Evolutionary conservation across 2,329 filamentous ascomycete species (phyloP), one percentile per base, ranked within the genome.

Genomic region (Corinectria fuckeliana): DNA sequence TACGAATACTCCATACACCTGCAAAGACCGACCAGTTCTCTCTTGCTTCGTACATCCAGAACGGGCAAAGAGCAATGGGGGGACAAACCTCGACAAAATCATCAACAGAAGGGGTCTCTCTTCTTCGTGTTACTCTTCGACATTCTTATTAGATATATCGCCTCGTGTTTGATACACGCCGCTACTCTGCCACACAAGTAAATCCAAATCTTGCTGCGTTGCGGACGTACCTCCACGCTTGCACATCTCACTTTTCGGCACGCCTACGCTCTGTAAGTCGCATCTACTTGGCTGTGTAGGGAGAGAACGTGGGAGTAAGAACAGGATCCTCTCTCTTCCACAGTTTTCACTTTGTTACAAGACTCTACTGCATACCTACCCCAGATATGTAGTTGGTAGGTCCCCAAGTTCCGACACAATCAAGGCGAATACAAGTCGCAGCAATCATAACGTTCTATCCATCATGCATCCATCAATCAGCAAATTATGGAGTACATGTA

Each of bases 401-500:
- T n/a, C n/a, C n/a, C n/a, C 50, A 34, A 14, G 6, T 20, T 18
- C 30, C 23, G 20, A 3, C 30, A 18, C 30, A 54, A 32, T 38
- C 44, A 41, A 30, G 44, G 20, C 34, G n/a, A 44, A 56, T 45
- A 16, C 30, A 49, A 14, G 21, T 38, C n/a, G 30, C 32, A 36
- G 18, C 34, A 56, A 16, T 34, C 34, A 56, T n/a, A 18, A 9
- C 50, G 25, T 32, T 10, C 7, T 2, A 39, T 42, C 16, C 48
- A 48, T 48, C 51, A 32, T n/a, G n/a, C n/a, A 44, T 28, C 23
- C 51, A 30, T 39, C 52, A 42, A 49, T 42, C 39, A 45, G n/a
- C n/a, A n/a, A n/a, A n/a, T n/a, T n/a, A n/a, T n/a, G n/a, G n/a
- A n/a, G n/a, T n/a, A n/a, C n/a, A n/a, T n/a, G n/a, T n/a, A n/a